These are phyloP conservation scores for Leccinum boreale DNA, from an alignment of 768 basidiomycete species.

Conservation along the genomic window DNA sequence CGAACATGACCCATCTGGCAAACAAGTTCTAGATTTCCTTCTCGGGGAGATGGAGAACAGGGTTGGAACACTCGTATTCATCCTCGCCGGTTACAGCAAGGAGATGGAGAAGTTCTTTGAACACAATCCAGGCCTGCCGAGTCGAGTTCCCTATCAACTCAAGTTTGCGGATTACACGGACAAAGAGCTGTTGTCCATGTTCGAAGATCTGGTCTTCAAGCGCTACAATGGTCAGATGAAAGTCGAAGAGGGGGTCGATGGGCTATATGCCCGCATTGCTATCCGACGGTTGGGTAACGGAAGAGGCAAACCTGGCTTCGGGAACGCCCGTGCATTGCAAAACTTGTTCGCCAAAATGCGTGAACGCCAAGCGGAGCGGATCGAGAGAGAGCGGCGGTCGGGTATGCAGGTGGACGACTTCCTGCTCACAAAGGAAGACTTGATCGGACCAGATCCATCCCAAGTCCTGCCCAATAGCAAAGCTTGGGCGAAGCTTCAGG, in stretches of 20 bases:
- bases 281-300: slow-evolving; percentile 61
- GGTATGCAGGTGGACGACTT: slow-evolving; percentile 50
- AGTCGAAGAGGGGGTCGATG: slow-evolving; percentile 52
- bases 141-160: slow-evolving; percentile 62
- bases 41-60: slow-evolving; percentile 76
- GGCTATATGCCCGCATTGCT: slow-evolving; percentile 55
- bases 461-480: slow-evolving; percentile 41
- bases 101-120: slow-evolving; percentile 80
- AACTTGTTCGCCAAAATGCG: slow-evolving; percentile 46
- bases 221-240: slow-evolving; percentile 50
- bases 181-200: slow-evolving; percentile 51
- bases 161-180: slow-evolving; percentile 64
- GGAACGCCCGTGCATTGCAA: slow-evolving; percentile 64
- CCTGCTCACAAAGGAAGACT: slow-evolving; percentile 47
- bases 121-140: slow-evolving; percentile 66
- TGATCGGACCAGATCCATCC: slow-evolving; percentile 66
- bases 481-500: slow-evolving; percentile 53
- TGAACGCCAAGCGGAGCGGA: slow-evolving; percentile 52
- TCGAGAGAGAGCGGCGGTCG: slow-evolving; percentile 39
- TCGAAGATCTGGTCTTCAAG: slow-evolving; percentile 45
- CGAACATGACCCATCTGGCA: slow-evolving; percentile 46
- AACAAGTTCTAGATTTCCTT: slow-evolving; percentile 64
- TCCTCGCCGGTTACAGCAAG: slow-evolving; percentile 67
- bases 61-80: slow-evolving; percentile 62
- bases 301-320: slow-evolving; percentile 58